Conservation (phyloP, 164 flowering plant species). For the Echeveria elegans region DNA sequence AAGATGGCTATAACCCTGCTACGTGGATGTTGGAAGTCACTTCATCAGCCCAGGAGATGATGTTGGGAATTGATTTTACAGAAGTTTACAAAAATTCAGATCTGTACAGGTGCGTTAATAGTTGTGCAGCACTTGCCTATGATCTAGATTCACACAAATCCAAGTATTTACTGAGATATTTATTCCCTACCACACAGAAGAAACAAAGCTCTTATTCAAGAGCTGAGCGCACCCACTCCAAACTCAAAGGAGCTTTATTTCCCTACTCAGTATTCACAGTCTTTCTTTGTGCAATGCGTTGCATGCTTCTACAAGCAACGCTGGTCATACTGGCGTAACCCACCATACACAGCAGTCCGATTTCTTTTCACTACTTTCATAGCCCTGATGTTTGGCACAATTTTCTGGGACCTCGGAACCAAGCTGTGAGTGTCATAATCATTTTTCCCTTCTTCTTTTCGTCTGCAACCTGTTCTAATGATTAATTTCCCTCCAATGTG, state of each 20-base stretch:
- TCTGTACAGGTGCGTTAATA: constrained; percentile 17
- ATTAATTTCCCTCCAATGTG: background rate
- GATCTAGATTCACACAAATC: background rate
- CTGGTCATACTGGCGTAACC: constrained; percentile 47
- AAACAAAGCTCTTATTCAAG: constrained; percentile 37
- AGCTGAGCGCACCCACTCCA: constrained; percentile 32
- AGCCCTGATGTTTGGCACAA: constrained; percentile 41
- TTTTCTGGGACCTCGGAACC: constrained; percentile 37
- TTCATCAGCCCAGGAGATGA: constrained; percentile 21
- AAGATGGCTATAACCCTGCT: constrained; percentile 38
- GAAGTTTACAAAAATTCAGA: constrained; percentile 27
- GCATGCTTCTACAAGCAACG: constrained; percentile 55
- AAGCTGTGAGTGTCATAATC: constrained; percentile 16
- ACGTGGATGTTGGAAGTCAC: constrained; percentile 44
- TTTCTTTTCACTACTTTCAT: constrained; percentile 36
- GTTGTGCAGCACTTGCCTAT: background rate
- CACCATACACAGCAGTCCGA: constrained; percentile 43
- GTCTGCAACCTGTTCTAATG: background rate
- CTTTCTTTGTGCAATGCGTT: constrained; percentile 34
- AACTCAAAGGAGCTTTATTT: constrained; percentile 38
- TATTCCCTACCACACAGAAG: constrained; percentile 38
- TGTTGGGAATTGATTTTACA: constrained; percentile 27
- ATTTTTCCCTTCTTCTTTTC: background rate
- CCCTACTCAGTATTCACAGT: constrained; percentile 32
- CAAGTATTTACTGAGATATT: too few relatives aligned